Evolutionary conservation across 257 asterid genomes (phyloP).

Genomic region (Parsonsia alboflavescens): DNA sequence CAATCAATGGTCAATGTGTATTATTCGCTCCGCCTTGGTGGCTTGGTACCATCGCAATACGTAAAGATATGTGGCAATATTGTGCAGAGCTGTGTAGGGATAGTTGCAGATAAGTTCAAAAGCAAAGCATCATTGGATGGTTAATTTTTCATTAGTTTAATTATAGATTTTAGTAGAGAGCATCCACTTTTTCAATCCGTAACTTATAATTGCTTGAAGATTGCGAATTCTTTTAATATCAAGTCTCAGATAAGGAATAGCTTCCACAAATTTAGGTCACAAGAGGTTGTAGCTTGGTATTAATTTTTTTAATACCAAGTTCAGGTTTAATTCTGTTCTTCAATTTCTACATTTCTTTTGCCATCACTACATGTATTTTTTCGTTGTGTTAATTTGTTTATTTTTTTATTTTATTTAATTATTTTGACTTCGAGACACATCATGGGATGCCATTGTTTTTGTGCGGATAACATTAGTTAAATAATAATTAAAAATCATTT

Average conservation of each 20-base stretch:
- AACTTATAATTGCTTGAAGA: conserved; percentile 52
- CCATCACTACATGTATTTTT: too few relatives aligned
- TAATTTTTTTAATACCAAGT: too few relatives aligned
- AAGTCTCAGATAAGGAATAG: conserved; percentile 55
- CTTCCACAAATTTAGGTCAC: conserved; percentile 51
- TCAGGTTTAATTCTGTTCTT: too few relatives aligned
- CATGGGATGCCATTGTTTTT: too few relatives aligned
- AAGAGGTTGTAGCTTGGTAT: too few relatives aligned
- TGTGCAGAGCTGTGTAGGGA: conserved; percentile 59
- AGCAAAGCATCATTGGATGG: conserved; percentile 82
- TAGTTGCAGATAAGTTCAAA: conserved; percentile 71
- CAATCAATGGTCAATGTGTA: too few relatives aligned
- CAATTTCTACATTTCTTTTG: too few relatives aligned
- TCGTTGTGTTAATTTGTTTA: too few relatives aligned
- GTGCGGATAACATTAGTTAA: too few relatives aligned
- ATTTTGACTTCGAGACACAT: too few relatives aligned
- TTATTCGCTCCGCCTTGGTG: conserved; percentile 31
- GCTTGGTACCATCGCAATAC: conserved; percentile 49
- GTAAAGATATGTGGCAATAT: conserved; percentile 53
- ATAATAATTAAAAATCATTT: too few relatives aligned
- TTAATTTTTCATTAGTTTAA: conserved; percentile 60
- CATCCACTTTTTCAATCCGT: conserved; percentile 61
- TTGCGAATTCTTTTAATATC: conserved; percentile 55
- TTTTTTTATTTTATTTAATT: too few relatives aligned
- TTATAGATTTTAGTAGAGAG: conserved; percentile 62